phyloP scores from a whole-genome alignment of 208 protist species.

The Trypanosoma congolense region DNA sequence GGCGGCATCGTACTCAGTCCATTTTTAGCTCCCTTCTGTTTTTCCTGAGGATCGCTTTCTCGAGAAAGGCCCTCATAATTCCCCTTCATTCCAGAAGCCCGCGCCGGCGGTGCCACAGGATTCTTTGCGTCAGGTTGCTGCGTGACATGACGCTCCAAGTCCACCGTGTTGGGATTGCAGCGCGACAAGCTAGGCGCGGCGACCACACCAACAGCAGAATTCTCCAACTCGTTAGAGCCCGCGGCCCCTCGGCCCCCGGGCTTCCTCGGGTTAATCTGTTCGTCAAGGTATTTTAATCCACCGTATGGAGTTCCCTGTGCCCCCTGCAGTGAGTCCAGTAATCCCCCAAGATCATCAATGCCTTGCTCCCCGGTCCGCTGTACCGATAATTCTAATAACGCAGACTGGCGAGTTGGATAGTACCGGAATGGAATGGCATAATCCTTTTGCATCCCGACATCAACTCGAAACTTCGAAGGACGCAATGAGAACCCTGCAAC shows the following conservation, averaged over 20 bases:
- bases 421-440: slow-evolving; percentile 87
- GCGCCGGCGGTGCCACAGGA: too few species aligned
- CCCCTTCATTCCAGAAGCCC: too few species aligned
- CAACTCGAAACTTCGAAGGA: slow-evolving; percentile 55
- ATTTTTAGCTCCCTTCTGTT: too few species aligned
- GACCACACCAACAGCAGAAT: neutral
- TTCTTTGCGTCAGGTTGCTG: too few species aligned
- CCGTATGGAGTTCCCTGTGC: neutral
- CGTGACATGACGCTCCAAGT: too few species aligned
- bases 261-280: neutral
- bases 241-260: neutral
- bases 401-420: slow-evolving; percentile 62
- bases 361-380: slow-evolving; percentile 2
- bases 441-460: slow-evolving; percentile 42
- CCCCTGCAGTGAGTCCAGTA: neutral
- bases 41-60: too few species aligned
- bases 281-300: neutral
- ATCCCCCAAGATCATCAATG: neutral
- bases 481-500: slow-evolving; percentile 81
- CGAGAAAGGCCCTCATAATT: too few species aligned
- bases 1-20: too few species aligned
- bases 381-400: slow-evolving; percentile 63
- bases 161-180: too few species aligned
- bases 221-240: neutral
- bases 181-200: neutral